A percentile compares a stretch with the other conserved stretches of the same genome.
Evolutionary conservation across 257 asterid genomes (phyloP).

Genomic region (Galeopsis tetrahit): DNA sequence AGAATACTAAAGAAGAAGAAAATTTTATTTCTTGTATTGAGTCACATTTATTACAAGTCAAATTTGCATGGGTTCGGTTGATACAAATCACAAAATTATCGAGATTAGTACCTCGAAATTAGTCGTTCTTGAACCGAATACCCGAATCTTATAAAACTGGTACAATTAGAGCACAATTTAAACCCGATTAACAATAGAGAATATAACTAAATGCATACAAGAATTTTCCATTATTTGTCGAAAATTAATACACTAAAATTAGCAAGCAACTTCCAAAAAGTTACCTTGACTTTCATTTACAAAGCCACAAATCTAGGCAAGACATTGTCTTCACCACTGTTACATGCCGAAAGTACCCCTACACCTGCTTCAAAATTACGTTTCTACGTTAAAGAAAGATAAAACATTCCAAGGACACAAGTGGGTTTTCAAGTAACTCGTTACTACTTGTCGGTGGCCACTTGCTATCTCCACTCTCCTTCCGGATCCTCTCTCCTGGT

Average conservation of each 20-base stretch:
- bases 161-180: no score
- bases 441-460: constrained; percentile 56
- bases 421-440: constrained; percentile 85
- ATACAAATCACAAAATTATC: no score
- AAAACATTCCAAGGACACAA: constrained; percentile 94
- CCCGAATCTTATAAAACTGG: no score
- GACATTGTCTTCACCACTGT: background rate
- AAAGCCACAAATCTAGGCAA: constrained; percentile 22
- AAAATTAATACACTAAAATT: constrained; percentile 17
- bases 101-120: no score
- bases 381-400: constrained; percentile 60
- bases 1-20: background rate
- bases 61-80: no score
- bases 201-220: no score
- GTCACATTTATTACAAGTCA: background rate
- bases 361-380: constrained; percentile 6
- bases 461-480: constrained; percentile 36
- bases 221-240: background rate
- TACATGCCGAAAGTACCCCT: constrained; percentile 40
- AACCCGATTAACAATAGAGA: no score
- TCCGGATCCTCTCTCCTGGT: constrained; percentile 49
- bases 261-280: constrained; percentile 36
- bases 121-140: no score
- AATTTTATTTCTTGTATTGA: constrained; percentile 2
- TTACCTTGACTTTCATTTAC: constrained; percentile 43